phyloP scores from a whole-genome alignment of 805 yeast genomes.

The Torulaspora maleeae region DNA sequence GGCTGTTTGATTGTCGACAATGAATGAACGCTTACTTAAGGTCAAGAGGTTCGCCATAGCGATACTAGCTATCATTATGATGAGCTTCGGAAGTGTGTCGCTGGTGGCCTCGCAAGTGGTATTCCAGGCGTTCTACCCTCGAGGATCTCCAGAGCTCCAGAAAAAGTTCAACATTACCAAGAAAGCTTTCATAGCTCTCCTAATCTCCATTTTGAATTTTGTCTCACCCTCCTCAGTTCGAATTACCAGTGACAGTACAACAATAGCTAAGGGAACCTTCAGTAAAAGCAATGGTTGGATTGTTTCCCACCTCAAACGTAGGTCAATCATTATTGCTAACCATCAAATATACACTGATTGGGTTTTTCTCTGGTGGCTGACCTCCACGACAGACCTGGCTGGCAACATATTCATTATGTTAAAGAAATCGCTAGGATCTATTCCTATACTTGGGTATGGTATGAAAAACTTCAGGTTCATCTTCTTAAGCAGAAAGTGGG shows the following conservation, averaged over 20 bases:
- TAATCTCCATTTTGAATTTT: constrained; percentile 47
- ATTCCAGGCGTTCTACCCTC: constrained; percentile 23
- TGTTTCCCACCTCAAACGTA: constrained; percentile 39
- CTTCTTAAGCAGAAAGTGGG: constrained; percentile 83
- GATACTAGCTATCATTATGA: constrained; percentile 22
- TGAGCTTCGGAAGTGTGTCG: constrained; percentile 39
- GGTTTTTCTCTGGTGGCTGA: constrained; percentile 82
- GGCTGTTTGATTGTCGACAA: neutral
- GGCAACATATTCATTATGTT: constrained; percentile 68
- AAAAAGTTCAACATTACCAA: constrained; percentile 51
- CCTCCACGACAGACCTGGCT: constrained; percentile 60
- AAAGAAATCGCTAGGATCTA: constrained; percentile 61
- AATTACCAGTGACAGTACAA: constrained; percentile 44
- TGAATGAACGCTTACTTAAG: constrained; percentile 3
- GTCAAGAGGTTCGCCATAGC: constrained; percentile 15
- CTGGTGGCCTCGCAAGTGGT: constrained; percentile 46
- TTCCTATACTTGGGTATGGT: constrained; percentile 81
- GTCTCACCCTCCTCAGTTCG: constrained; percentile 51
- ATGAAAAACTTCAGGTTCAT: constrained; percentile 75
- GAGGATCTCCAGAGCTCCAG: constrained; percentile 37
- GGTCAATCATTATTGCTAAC: constrained; percentile 68
- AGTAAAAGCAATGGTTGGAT: constrained; percentile 23
- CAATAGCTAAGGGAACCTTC: constrained; percentile 37
- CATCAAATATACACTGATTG: constrained; percentile 94
- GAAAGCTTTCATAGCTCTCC: constrained; percentile 49